Evolutionary conservation across 441 rosid species (phyloP), one percentile per base, ranked within the genome.

Genomic region (Pelargonium citronellum): DNA sequence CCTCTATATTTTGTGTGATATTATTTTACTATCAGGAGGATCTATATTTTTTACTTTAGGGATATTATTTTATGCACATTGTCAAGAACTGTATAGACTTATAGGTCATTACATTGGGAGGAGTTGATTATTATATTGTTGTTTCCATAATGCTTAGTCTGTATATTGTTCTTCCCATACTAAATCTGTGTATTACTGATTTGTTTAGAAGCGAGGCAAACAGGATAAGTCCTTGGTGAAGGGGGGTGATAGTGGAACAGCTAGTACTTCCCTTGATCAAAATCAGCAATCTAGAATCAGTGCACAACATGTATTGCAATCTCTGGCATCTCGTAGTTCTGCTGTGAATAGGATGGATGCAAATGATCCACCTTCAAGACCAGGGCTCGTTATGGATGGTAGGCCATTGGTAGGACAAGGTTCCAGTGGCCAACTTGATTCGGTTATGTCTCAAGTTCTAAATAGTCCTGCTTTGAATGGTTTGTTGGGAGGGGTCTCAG

Each of bases 401-500:
- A 66, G 69, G 49, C 69, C 71, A 2, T 15, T 68, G 34, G 80
- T 47, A 71, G 78, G 24, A 53, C 81, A 68, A 70, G 77, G 67
- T 65, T 70, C 85, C 63, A 83, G 73, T 71, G 70, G 79, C 63
- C 88, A 70, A 69, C 30, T 85, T 62, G 91, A 87, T 81, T 78
- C 77, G 74, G 85, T 79, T 44, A 73, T 89, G 91, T 84, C 98
- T 74, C 88, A 89, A 74, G 89, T 86, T 76, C 68, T 91, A 64
- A 84, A 78, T 30, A 86, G 88, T 78, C 96, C 94, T 67, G 86
- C 83, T 44, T 62, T 92, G 77, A 84, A 91, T 78, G 89, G 90
- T 70, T 69, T 95, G 69, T 83, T 92, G 72, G 66, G 87, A 12
- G 91, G 96, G 69, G 79, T 89, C 66, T 87, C 97, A 4, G 85